Evolutionary conservation across 2,329 filamentous ascomycete species (phyloP).

Genomic region (Thelonectria rubi): DNA sequence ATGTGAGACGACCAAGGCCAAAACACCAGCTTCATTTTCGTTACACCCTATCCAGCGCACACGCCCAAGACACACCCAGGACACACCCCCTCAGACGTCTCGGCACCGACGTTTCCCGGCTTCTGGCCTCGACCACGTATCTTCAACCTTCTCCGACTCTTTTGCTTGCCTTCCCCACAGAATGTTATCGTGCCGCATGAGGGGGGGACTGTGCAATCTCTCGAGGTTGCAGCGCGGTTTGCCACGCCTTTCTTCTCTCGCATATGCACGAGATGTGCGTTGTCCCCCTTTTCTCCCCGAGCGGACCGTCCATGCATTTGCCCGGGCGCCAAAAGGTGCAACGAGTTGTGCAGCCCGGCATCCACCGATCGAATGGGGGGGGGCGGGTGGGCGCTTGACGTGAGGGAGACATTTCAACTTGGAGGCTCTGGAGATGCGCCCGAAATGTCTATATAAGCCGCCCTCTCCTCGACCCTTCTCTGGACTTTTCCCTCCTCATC

Average conservation of each 20-base stretch:
- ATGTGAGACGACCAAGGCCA: background rate
- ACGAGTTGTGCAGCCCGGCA: background rate
- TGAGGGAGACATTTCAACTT: too few relatives aligned
- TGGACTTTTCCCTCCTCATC: slow-evolving; percentile 11
- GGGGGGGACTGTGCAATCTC: too few relatives aligned
- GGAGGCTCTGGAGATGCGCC: background rate
- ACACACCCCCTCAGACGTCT: too few relatives aligned
- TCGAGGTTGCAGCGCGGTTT: background rate
- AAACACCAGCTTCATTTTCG: background rate
- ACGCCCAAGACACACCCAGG: too few relatives aligned
- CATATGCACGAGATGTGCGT: slow-evolving; percentile 1
- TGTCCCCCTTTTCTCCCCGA: background rate
- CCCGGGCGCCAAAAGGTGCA: background rate
- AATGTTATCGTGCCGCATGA: slow-evolving; percentile 1
- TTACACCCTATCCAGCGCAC: background rate
- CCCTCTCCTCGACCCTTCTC: background rate
- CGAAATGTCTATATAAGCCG: background rate
- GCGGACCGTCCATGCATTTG: background rate
- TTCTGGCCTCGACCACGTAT: background rate
- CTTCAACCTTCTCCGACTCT: slow-evolving; percentile 1
- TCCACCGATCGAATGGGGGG: background rate
- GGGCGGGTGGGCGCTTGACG: too few relatives aligned
- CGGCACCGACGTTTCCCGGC: background rate
- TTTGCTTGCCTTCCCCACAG: background rate
- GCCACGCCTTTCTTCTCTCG: background rate